A percentile compares a stretch with the other conserved stretches of the same genome.
Conservation (phyloP, 208 protist genomes). For the Leishmania aethiopica region DNA sequence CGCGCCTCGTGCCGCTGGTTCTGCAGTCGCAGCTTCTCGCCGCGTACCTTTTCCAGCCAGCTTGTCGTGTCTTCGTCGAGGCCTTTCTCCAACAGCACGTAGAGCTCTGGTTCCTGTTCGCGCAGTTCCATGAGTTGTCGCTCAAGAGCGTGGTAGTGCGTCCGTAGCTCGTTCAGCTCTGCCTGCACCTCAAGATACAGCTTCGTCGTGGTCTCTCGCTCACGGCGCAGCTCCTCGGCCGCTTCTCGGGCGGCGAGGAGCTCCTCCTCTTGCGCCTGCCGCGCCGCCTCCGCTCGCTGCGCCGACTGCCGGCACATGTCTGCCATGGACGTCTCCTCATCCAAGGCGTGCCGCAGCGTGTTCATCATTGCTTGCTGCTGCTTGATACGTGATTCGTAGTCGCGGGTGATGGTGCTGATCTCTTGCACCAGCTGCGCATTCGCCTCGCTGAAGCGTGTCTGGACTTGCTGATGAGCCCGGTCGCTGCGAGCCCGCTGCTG, state of each 20-base stretch:
- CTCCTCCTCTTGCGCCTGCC: conserved; percentile 40
- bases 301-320: conserved; percentile 47
- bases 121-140: conserved; percentile 42
- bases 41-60: conserved; percentile 63
- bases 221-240: conserved; percentile 25
- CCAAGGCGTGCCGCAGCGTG: conserved; percentile 55
- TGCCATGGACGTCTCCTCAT: conserved; percentile 60
- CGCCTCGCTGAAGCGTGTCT: conserved; percentile 31
- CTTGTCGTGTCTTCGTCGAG: conserved; percentile 33
- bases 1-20: conserved; percentile 53
- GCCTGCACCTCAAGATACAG: conserved; percentile 38
- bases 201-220: conserved; percentile 16
- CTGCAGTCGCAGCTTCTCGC: conserved; percentile 56
- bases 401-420: conserved; percentile 39
- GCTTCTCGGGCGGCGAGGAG: conserved; percentile 31
- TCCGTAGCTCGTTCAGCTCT: conserved; percentile 51
- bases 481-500: conserved; percentile 29
- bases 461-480: conserved; percentile 28
- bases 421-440: conserved; percentile 43
- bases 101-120: conserved; percentile 49
- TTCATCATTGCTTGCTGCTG: conserved; percentile 67
- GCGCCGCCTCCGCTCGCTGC: conserved; percentile 37
- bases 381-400: conserved; percentile 55
- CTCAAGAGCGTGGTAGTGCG: conserved; percentile 52
- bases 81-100: conserved; percentile 52